Evolutionary conservation across 2,329 filamentous ascomycete genomes (phyloP), one percentile per base, ranked within the genome.

Genomic region (Ophiostoma fasciatum): DNA sequence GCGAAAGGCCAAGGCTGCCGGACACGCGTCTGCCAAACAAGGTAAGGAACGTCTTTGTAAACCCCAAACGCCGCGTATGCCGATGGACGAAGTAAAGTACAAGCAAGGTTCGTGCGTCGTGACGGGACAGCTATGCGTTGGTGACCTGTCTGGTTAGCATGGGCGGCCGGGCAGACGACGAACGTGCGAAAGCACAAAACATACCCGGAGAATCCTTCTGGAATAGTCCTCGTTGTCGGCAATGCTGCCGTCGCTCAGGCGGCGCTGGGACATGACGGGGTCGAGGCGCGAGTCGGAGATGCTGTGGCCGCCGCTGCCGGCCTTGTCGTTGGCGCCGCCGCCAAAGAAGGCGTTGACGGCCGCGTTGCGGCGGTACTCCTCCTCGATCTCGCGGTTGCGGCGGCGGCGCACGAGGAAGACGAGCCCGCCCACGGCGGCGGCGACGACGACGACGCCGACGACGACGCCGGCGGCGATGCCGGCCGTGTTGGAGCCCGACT

Each of bases 151-250:
- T 30, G 8, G 11, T 12, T 18, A 29, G 15, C 7, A 29, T 12
- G 10, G n/a, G n/a, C 7, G 7, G 13, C 7, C 7, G 22, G 8
- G 15, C 2, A 20, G 9, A 29, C n/a, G n/a, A 1, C 7, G 6
- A 29, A n/a, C n/a, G n/a, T n/a, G n/a, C n/a, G n/a, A 12, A 4
- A 21, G 37, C 11, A 17, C 17, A 21, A 20, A 13, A 62, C 72
- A 46, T 70, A 93, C 88, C 75, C 92, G 82, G 53, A 96, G 71
- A 59, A 96, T 94, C 61, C 82, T 81, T 61, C 88, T 76, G 44
- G 88, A 94, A 62, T 94, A 96, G 57, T 96, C 88, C 60, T 93
- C 77, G 60, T 94, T 92, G 57, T 96, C 88, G 35, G 87, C 88
- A 57, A 96, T 94, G 58, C 87, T 94, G 48, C 88, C 88, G 51